These are phyloP conservation scores for Solanum microdontum DNA, from an alignment of 257 asterid genomes.

Conservation along the genomic window DNA sequence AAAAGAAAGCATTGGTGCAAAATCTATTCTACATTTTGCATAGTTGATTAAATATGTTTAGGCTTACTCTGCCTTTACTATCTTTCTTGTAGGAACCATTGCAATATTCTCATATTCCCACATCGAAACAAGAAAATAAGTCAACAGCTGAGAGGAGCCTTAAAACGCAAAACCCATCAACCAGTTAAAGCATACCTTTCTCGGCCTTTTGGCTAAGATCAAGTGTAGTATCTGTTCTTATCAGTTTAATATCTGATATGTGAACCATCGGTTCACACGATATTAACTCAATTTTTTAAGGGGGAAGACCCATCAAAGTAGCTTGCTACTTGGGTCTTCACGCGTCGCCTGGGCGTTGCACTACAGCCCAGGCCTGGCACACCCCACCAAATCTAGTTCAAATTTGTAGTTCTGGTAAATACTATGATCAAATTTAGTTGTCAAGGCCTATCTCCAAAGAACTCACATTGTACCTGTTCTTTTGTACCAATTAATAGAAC, in stretches of 20 bases:
- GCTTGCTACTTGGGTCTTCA: background rate
- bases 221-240: background rate
- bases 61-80: background rate
- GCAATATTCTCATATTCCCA: background rate
- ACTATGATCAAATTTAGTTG: too few species aligned
- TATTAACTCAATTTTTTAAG: background rate
- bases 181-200: background rate
- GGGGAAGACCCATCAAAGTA: background rate
- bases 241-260: background rate
- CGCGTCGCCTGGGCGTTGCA: background rate
- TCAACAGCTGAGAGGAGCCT: background rate
- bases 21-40: background rate
- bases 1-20: background rate
- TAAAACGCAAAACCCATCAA: background rate
- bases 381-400: background rate
- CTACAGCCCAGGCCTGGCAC: background rate
- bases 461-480: too few species aligned
- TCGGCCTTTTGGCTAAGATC: conserved; percentile 34
- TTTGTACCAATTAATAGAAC: too few species aligned
- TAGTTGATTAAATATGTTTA: background rate
- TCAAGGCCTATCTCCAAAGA: too few species aligned
- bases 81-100: background rate
- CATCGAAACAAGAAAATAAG: background rate
- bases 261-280: background rate
- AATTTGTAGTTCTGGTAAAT: too few species aligned